Conservation (phyloP, 129 eudicot species). For the Flaveria trinervia region DNA sequence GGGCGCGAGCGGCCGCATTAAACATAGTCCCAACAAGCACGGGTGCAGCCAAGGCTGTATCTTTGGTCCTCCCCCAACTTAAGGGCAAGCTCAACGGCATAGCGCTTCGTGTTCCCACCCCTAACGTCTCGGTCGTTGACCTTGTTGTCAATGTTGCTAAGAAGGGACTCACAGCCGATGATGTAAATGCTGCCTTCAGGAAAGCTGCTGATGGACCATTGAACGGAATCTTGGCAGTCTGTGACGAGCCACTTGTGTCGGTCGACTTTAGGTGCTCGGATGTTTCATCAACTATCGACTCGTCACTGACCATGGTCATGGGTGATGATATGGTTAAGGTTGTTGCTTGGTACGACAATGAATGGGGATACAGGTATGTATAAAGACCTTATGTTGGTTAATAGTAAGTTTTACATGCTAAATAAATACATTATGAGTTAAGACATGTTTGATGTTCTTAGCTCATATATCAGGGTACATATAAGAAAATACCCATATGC, state of each 20-base stretch:
- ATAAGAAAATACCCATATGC: too few species aligned
- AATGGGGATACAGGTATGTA: constrained; percentile 92
- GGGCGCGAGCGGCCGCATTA: constrained; percentile 96
- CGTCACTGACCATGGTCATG: constrained; percentile 97
- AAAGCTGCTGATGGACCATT: constrained; percentile 90
- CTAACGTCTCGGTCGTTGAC: constrained; percentile 95
- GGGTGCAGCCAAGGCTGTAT: constrained; percentile 99
- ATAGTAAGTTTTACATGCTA: too few species aligned
- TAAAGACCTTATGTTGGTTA: too few species aligned
- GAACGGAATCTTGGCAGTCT: constrained; percentile 78
- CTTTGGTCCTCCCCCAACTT: constrained; percentile 86
- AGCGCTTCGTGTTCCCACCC: constrained; percentile 98
- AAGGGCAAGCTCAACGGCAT: constrained; percentile 99
- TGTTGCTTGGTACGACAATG: constrained; percentile 97
- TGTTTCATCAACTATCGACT: constrained; percentile 81
- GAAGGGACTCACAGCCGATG: constrained; percentile 85
- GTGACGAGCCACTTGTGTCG: constrained; percentile 91
- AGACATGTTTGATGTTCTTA: too few species aligned
- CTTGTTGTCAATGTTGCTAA: constrained; percentile 84
- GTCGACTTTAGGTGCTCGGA: constrained; percentile 94
- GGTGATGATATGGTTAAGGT: constrained; percentile 99
- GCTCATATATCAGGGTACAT: too few species aligned
- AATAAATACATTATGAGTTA: too few species aligned
- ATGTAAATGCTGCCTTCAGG: constrained; percentile 88
- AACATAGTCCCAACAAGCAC: constrained; percentile 98